Conservation (phyloP, 2,329 filamentous ascomycete species). For the Ophiostoma australiae region DNA sequence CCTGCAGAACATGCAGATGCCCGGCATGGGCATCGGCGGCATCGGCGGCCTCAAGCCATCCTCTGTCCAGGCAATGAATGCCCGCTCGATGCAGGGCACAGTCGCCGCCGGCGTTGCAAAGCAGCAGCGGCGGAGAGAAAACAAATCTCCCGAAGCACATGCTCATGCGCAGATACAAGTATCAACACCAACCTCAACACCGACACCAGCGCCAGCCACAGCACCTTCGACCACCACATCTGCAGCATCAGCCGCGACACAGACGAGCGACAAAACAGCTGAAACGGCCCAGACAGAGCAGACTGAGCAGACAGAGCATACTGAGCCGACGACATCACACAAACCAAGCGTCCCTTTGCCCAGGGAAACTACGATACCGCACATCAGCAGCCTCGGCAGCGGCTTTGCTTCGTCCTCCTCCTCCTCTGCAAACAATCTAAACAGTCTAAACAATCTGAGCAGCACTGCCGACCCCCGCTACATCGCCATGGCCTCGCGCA, state of each 20-base stretch:
- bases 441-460: background rate
- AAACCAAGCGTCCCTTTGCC: background rate
- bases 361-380: background rate
- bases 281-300: background rate
- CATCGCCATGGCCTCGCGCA: slow-evolving; percentile 44
- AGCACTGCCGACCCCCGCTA: slow-evolving; percentile 38
- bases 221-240: too few relatives aligned
- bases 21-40: background rate
- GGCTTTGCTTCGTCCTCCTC: background rate
- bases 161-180: slow-evolving; percentile 17
- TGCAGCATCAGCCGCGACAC: background rate
- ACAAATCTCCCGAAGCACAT: slow-evolving; percentile 20
- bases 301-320: background rate
- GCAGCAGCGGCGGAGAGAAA: slow-evolving; percentile 19
- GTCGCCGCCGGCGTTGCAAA: slow-evolving; percentile 14
- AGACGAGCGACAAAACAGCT: background rate
- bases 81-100: slow-evolving; percentile 15
- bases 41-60: slow-evolving; percentile 17
- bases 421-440: background rate
- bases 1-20: background rate
- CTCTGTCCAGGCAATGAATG: slow-evolving; percentile 20
- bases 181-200: slow-evolving; percentile 17
- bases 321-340: background rate
- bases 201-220: background rate
- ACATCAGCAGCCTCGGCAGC: slow-evolving; percentile 1